Base-by-base conservation (phyloP, 169 alveolate genomes). In the Condylostoma magnum region DNA sequence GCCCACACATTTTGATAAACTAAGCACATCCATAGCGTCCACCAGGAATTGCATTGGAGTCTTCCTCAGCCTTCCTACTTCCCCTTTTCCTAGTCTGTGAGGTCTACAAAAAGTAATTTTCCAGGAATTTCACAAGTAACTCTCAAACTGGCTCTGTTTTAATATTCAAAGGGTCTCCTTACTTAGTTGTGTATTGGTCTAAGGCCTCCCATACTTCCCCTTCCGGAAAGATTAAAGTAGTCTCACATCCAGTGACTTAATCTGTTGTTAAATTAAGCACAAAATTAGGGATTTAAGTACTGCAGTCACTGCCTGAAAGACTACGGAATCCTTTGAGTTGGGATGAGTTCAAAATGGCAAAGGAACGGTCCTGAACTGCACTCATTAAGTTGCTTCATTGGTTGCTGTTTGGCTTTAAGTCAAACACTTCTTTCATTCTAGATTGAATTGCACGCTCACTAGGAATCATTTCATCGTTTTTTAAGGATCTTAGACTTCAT, bases 11-110 rank as follows among this genome's bases (percentile, higher is more conserved):
- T 54, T 83, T 83, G 4, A 75, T 68, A 60, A 83, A 83, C 67
- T 83, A 75, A 2, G 90, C 90, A 31, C 90, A 83, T 30, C 90
- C 90, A 75, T 83, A 83, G 36, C 90, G 47, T 4, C 90, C 90
- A 12, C 90, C 90, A 25, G 90, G 84, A 20, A 83, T 83, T 0
- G 90, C 90, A 58, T 74, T 51, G 8, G 51, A 18, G 5, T 60
- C 82, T 6, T 77, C 85, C 10, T 56, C 46, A 5, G 33, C 38
- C 20, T n/a, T 3, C 38, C 25, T 20, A 18, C 10, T 52, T n/a
- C 77, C 60, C 63, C 20, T n/a, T n/a, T n/a, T n/a, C n/a, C n/a
- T n/a, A n/a, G n/a, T 33, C 3, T 30, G 6, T 28, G 46, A 12
- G 31, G 4, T n/a, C n/a, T n/a, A n/a, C n/a, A n/a, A 18, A 33